Percentiles rank a stretch among this genome's conserved stretches.
Evolutionary conservation across 1,139 yeast genomes (phyloP).

Genomic region (Yamadazyma blattariae): DNA sequence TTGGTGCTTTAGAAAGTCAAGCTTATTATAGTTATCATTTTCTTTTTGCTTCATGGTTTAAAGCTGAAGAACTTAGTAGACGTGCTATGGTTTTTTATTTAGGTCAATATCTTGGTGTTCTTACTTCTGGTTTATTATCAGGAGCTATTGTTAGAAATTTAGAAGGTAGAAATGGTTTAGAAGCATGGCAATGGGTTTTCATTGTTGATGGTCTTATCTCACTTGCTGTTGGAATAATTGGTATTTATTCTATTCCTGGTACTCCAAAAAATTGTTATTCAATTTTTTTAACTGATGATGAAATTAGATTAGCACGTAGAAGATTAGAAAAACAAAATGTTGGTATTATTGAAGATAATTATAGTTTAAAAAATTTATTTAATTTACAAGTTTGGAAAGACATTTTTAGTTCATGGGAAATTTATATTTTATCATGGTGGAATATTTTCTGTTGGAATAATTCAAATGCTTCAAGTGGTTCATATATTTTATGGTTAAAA

Average conservation of each 20-base stretch:
- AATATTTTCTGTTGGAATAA: conserved; percentile 65
- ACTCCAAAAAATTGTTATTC: conserved; percentile 62
- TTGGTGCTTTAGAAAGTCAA: conserved; percentile 64
- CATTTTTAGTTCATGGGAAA: conserved; percentile 53
- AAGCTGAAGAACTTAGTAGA: conserved; percentile 54
- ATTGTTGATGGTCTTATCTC: conserved; percentile 65
- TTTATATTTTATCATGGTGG: conserved; percentile 50
- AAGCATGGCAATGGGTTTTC: conserved; percentile 75
- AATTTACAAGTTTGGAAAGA: conserved; percentile 42
- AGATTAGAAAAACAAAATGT: conserved; percentile 49
- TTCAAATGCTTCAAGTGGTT: conserved; percentile 41
- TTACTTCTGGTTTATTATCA: conserved; percentile 64
- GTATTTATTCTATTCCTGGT: conserved; percentile 64
- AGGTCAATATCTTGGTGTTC: conserved; percentile 59
- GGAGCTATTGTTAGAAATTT: conserved; percentile 53
- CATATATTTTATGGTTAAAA: conserved; percentile 50
- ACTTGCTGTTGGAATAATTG: conserved; percentile 57
- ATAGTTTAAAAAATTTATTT: conserved; percentile 27
- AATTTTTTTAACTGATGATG: conserved; percentile 58
- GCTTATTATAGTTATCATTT: conserved; percentile 60
- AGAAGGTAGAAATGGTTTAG: conserved; percentile 47
- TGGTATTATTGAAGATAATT: conserved; percentile 26
- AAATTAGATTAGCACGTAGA: conserved; percentile 57
- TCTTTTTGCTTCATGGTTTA: conserved; percentile 60
- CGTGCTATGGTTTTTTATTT: conserved; percentile 60